These are phyloP conservation scores for Ascoidea asiatica DNA, from an alignment of 805 yeast species.

Conservation along the genomic window DNA sequence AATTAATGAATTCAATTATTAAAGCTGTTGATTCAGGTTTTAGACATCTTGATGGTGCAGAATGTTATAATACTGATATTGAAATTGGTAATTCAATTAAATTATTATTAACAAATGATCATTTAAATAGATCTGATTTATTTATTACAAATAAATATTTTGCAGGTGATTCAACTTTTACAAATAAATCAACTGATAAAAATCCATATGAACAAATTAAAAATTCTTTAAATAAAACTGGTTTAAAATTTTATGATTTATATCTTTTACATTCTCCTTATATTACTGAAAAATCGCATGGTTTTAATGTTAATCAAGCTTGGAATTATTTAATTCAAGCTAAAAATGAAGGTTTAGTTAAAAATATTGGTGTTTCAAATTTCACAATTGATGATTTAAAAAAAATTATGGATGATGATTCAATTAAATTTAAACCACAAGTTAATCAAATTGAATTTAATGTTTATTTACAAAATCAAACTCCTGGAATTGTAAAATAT, in stretches of 20 bases:
- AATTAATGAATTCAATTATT: conserved; percentile 29
- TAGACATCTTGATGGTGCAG: conserved; percentile 56
- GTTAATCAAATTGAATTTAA: conserved; percentile 62
- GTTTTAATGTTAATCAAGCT: conserved; percentile 34
- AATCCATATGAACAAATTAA: conserved; percentile 33
- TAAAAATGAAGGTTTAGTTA: conserved; percentile 40
- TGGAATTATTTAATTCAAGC: conserved; percentile 47
- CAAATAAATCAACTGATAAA: conserved; percentile 16
- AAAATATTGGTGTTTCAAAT: conserved; percentile 59
- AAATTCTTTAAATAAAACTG: conserved; percentile 29
- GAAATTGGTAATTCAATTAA: conserved; percentile 42
- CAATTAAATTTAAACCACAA: conserved; percentile 33
- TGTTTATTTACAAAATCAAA: conserved; percentile 52
- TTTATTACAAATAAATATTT: conserved; percentile 49
- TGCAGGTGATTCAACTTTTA: conserved; percentile 15
- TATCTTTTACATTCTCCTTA: conserved; percentile 53
- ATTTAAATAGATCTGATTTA: conserved; percentile 28
- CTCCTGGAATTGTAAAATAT: conserved; percentile 40
- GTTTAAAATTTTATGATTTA: conserved; percentile 42
- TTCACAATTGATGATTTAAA: conserved; percentile 39
- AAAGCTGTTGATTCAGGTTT: conserved; percentile 38
- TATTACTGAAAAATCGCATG: conserved; percentile 24
- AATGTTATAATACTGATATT: conserved; percentile 40
- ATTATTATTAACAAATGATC: conserved; percentile 12
- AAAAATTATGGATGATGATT: conserved; percentile 18